Evolutionary conservation across 1,284 basidiomycete genomes (phyloP), one percentile per base, ranked within the genome.

Genomic region (Rhodotorula sp.): DNA sequence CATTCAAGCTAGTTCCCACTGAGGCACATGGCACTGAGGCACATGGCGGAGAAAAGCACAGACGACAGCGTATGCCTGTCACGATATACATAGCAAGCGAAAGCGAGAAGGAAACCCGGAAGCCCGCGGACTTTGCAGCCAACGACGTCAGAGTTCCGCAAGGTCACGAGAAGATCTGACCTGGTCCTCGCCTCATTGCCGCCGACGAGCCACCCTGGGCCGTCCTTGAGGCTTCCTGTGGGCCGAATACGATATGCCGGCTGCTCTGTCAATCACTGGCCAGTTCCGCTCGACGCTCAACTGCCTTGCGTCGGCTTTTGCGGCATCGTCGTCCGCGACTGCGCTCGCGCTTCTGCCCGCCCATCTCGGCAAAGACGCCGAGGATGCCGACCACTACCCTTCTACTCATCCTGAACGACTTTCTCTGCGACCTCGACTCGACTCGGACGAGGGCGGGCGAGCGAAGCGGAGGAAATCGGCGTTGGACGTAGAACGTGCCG

Each of bases 121-220:
- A 49, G 39, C 34, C n/a, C 57, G 39, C 51, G 57, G 56, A 51
- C 59, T 51, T 64, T 64, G 56, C 62, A 62, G 29, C 67, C 56
- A 8, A 64, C 57, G 46, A 69, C 26, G 48, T 43, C 6, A 29
- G 39, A 4, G 39, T 18, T 3, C 52, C 43, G 26, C 54, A 20
- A 20, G 15, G 39, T 16, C n/a, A 60, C 15, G 20, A 54, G 18
- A 20, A 51, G n/a, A 56, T 16, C 34, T 29, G n/a, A n/a, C 52
- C 12, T 12, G 3, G 14, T 26, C 26, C 52, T 43, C 12, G 39
- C 23, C 20, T 51, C 23, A 31, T 23, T 49, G 8, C 47, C 60
- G 18, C 47, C 29, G 47, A 31, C 47, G 39, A 43, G 39, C 39
- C 39, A 43, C 39, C 10, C 1, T 43, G 39, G 12, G 39, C 39